phyloP scores from a whole-genome alignment of 164 flowering plant species.

The Akebia trifoliata region DNA sequence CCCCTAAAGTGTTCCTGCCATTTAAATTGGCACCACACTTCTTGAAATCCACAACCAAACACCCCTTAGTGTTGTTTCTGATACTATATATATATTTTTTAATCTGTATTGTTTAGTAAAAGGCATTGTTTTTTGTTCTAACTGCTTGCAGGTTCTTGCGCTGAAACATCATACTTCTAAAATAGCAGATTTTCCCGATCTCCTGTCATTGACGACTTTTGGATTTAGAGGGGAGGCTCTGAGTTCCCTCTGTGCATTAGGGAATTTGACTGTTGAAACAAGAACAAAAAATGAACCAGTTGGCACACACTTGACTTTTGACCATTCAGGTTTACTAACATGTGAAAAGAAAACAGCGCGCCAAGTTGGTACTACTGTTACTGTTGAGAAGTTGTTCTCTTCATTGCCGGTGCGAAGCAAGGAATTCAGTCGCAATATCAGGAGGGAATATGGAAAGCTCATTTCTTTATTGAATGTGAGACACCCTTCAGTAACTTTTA shows the following conservation, averaged over 20 bases:
- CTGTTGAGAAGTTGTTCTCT: slow-evolving; percentile 78
- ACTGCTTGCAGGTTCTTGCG: slow-evolving; percentile 61
- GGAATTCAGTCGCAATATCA: slow-evolving; percentile 85
- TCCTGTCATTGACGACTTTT: slow-evolving; percentile 75
- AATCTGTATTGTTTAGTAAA: background rate
- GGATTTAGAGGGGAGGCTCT: slow-evolving; percentile 98
- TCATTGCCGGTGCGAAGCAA: slow-evolving; percentile 83
- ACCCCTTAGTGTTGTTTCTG: too few relatives aligned
- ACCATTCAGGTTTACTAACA: slow-evolving; percentile 62
- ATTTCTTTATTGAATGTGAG: slow-evolving; percentile 83
- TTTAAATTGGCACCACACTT: too few relatives aligned
- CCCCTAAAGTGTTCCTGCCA: too few relatives aligned
- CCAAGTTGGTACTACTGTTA: slow-evolving; percentile 88
- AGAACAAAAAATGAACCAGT: slow-evolving; percentile 70
- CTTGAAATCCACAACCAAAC: too few relatives aligned
- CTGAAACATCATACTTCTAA: slow-evolving; percentile 93
- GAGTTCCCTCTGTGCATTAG: slow-evolving; percentile 85
- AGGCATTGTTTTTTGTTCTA: background rate
- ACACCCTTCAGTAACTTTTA: background rate
- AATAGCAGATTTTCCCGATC: slow-evolving; percentile 75
- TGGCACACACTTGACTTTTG: slow-evolving; percentile 82
- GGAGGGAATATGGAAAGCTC: slow-evolving; percentile 91
- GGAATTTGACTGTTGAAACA: slow-evolving; percentile 83
- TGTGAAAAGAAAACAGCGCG: slow-evolving; percentile 89
- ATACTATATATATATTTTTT: background rate